phyloP scores from a whole-genome alignment of 495 filamentous ascomycete genomes.

The Bacidia gigantensis region DNA sequence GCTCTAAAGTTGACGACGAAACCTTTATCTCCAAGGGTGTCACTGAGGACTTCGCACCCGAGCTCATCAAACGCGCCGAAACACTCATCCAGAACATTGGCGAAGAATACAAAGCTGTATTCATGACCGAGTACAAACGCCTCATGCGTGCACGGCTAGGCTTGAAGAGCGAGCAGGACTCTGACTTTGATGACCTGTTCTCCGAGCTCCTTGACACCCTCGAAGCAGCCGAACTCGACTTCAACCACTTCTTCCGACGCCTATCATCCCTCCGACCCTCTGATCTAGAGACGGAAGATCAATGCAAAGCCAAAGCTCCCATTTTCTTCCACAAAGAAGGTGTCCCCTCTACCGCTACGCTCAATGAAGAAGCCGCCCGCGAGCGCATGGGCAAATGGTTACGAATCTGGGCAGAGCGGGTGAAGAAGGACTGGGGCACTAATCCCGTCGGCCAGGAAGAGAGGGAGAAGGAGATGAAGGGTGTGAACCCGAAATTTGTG shows the following conservation, averaged over 20 bases:
- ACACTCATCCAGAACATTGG: conserved; percentile 60
- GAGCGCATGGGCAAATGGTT: conserved; percentile 63
- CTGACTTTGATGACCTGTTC: conserved; percentile 66
- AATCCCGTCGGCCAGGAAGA: conserved; percentile 39
- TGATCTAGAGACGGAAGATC: conserved; percentile 41
- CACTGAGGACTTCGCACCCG: conserved; percentile 46
- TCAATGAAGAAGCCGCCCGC: conserved; percentile 41
- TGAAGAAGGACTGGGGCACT: conserved; percentile 56
- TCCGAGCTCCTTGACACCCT: conserved; percentile 71
- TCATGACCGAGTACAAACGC: conserved; percentile 71
- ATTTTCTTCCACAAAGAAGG: conserved; percentile 62
- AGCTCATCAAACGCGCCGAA: conserved; percentile 67
- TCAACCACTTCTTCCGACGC: conserved; percentile 79
- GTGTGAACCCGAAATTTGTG: conserved; percentile 80
- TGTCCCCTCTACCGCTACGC: conserved; percentile 36
- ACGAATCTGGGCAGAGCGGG: conserved; percentile 49
- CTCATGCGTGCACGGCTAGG: conserved; percentile 70
- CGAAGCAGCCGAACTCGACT: conserved; percentile 70
- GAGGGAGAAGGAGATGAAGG: conserved; percentile 59
- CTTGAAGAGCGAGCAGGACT: conserved; percentile 45
- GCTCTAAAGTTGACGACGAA: conserved; percentile 48
- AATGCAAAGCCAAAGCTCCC: conserved; percentile 41
- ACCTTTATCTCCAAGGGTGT: conserved; percentile 61
- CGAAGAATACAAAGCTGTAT: conserved; percentile 76
- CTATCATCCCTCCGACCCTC: conserved; percentile 44